Conservation (phyloP, 139 green algal species). For the Chlamydomonas eustigma region DNA sequence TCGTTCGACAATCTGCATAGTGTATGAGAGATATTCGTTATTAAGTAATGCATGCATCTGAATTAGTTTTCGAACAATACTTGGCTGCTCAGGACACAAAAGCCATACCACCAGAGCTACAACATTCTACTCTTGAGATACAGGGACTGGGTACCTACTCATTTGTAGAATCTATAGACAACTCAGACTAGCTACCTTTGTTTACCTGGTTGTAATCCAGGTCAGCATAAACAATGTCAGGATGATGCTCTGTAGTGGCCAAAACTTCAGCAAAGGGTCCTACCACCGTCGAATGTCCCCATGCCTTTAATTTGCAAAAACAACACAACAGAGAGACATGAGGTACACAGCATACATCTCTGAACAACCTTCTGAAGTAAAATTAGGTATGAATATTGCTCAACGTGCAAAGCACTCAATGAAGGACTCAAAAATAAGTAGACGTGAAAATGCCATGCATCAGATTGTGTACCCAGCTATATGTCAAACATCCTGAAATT, state of each 20-base stretch:
- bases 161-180: no score
- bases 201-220: constrained; percentile 69
- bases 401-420: no score
- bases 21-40: not conserved
- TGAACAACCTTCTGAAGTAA: no score
- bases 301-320: constrained; percentile 65
- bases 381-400: no score
- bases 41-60: not conserved
- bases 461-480: no score
- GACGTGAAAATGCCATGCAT: no score
- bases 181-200: constrained; percentile 13
- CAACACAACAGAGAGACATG: no score
- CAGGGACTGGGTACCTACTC: no score
- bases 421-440: no score
- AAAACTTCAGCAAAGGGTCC: constrained; percentile 72
- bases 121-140: not conserved
- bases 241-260: constrained; percentile 45
- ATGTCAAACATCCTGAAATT: no score
- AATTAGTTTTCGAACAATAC: not conserved
- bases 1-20: constrained; percentile 39
- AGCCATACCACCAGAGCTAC: not conserved
- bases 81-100: not conserved
- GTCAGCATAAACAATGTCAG: constrained; percentile 41
- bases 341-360: no score
- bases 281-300: constrained; percentile 75